Evolutionary conservation across 768 basidiomycete species (phyloP), one percentile per base, ranked within the genome.

Genomic region (Russula griseocarnosa): DNA sequence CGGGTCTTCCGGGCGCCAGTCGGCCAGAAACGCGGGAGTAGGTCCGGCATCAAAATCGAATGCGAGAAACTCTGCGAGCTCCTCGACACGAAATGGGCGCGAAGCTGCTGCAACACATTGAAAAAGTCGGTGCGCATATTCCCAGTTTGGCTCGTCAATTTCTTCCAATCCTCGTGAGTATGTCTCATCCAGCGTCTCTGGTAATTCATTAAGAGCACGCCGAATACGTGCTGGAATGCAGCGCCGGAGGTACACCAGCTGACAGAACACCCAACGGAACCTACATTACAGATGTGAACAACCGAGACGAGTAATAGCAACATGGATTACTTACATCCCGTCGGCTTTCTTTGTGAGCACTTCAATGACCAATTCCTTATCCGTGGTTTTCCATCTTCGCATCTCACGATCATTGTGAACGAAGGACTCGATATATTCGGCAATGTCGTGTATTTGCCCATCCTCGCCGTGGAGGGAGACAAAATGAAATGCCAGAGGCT

Each of bases 1-100:
- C 1, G 62, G 42, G 14, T 59, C 36, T n/a, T 59, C 63, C 5
- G 32, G 18, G 9, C 63, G 58, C 58, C 57, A 63, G 9, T 49
- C 46, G 1, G n/a, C 38, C 8, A 24, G 20, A 3, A 63, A 47
- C 11, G 9, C 42, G 14, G 63, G 63, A 10, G 34, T 22, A 1
- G 38, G 3, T 11, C 28, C 54, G 14, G 16, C 11, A 1, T 52
- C 62, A 9, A 58, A 58, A 6, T 42, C 49, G 1, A 63, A 30
- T 9, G 50, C 62, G 24, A 63, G 32, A 46, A 63, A 32, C 5
- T 63, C 62, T 1, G 50, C 49, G 22, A 63, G 62, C 8, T 63
- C 50, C 5, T 52, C n/a, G 11, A 50, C 50, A 11, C 18, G 49
- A 46, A 63, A 24, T 10, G 62, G 62, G 6, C 50, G 49, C 3